Base-by-base conservation (phyloP, 768 basidiomycete species). In the Paxillus rubicundulus region DNA sequence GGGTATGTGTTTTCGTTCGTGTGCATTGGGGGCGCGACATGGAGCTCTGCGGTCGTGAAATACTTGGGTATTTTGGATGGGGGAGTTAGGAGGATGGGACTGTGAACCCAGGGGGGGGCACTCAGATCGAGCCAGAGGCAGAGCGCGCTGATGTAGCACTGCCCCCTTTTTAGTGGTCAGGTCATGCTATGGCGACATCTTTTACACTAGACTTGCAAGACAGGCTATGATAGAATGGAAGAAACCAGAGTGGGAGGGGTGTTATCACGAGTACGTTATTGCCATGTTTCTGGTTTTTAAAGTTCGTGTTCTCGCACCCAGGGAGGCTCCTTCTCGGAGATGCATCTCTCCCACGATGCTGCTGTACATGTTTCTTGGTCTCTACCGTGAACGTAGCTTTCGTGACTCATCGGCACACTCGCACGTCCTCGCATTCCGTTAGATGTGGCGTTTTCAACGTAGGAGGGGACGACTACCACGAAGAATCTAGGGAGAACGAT, bases 221-320 rank as follows among this genome's bases (percentile, higher is more conserved):
- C 86, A 92, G 44, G 91, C 93, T 9, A 88, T 97, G 47, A 60
- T 68, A 4, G 70, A 76, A 9, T 96, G 93, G 93, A 88, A 82
- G 61, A 72, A 80, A n/a, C 73, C 75, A 38, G 73, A 73, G 62
- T 91, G 87, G 86, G 75, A 75, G n/a, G 81, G 82, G 49, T 78
- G 79, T 44, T 97, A 94, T 69, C 89, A 90, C 60, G 89, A 92
- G 92, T 93, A 64, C 54, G 85, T 73, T 42, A 24, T 24, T 24
- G 33, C 33, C 10, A 43, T 45, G 10, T 34, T n/a, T 33, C 34
- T 27, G 4, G 21, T 27, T 5, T 28, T 43, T 77, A 74, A n/a
- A 55, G 63, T 13, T 24, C 24, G 67, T 70, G 6, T 85, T 88
- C 58, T 81, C 85, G 9, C 18, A 9, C 8, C 39, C 50, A 27